Percentiles rank a stretch among this genome's conserved stretches.
Conservation (phyloP, 768 basidiomycete species). For the Arthromyces matolae region DNA sequence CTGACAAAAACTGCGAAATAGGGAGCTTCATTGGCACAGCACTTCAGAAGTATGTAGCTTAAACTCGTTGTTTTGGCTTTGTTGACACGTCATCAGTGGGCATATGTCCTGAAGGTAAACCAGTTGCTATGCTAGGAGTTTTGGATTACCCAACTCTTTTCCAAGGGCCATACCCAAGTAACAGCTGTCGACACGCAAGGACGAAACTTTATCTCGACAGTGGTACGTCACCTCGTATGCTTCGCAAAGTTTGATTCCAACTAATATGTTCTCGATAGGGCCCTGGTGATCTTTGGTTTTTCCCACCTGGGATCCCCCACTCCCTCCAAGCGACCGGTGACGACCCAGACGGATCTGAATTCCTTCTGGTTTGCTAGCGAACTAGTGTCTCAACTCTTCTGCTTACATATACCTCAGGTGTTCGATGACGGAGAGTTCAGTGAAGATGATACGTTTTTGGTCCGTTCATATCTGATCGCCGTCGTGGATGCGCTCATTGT, state of each 20-base stretch:
- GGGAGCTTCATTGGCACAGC: slow-evolving; percentile 54
- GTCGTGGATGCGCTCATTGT: background rate
- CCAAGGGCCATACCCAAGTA: slow-evolving; percentile 45
- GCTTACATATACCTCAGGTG: slow-evolving; percentile 27
- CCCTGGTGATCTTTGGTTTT: slow-evolving; percentile 53
- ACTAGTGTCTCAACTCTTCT: background rate
- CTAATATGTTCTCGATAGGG: slow-evolving; percentile 21
- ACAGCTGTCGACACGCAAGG: slow-evolving; percentile 46
- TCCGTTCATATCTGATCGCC: slow-evolving; percentile 11
- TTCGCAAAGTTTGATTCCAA: background rate
- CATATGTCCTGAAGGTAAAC: slow-evolving; percentile 43
- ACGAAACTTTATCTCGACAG: slow-evolving; percentile 45
- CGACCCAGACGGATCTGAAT: slow-evolving; percentile 45
- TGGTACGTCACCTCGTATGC: slow-evolving; percentile 37
- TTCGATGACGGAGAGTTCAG: slow-evolving; percentile 50
- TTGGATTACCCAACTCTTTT: background rate
- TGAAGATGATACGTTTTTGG: slow-evolving; percentile 53
- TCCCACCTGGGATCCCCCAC: slow-evolving; percentile 55
- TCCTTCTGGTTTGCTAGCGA: slow-evolving; percentile 42
- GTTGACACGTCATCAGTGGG: slow-evolving; percentile 36
- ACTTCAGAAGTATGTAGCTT: slow-evolving; percentile 36
- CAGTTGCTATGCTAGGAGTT: background rate
- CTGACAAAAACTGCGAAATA: slow-evolving; percentile 13
- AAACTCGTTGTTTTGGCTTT: background rate
- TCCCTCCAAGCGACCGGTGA: slow-evolving; percentile 49